Evolutionary conservation across 1,139 yeast genomes (phyloP), one percentile per base, ranked within the genome.

Genomic region (Suhomyces panamericanus): DNA sequence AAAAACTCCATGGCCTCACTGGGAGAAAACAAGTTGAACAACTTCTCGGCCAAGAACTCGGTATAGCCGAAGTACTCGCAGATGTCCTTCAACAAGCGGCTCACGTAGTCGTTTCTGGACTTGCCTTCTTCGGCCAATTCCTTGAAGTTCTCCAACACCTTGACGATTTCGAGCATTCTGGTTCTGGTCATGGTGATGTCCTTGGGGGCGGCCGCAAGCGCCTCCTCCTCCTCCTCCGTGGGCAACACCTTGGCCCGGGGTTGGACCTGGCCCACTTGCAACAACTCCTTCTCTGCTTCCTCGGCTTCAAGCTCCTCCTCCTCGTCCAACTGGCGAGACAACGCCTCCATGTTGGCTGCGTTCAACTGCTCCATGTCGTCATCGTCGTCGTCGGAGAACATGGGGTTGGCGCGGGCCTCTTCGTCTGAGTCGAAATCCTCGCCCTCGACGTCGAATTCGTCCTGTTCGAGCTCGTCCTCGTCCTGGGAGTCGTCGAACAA

Each of bases 1-100:
- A 95, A 95, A 63, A 95, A 95, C 67, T 93, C 99, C 78, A 95
- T 81, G 14, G 99, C 99, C 72, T 95, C 99, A 14, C 93, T 78
- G 32, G 98, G 98, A 13, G 95, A 81, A 64, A 95, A 95, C 51
- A 93, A 75, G 58, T 90, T 83, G 73, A 90, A 90, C 49, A 93
- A 77, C 66, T 91, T 91, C 60, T 90, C 97, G 26, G 99, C 99
- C 59, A 95, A 78, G 64, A 86, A 90, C 57, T 83, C 87, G n/a
- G 93, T 81, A 70, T 95, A 95, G n/a, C 99, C 99, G 62, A 91
- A 95, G 70, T 95, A 95, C 59, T 85, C 87, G 64, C 95, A 84
- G 43, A 95, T 88, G 67, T 95, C 99, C 54, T 78, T 78, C 26
- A 90, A 67, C 50, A 93, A 75, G 66, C 95, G 84, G 42, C 81